These are phyloP conservation scores for button mushroom (Agaricus bisporus) DNA, from an alignment of 768 basidiomycete genomes.

Conservation along the genomic window DNA sequence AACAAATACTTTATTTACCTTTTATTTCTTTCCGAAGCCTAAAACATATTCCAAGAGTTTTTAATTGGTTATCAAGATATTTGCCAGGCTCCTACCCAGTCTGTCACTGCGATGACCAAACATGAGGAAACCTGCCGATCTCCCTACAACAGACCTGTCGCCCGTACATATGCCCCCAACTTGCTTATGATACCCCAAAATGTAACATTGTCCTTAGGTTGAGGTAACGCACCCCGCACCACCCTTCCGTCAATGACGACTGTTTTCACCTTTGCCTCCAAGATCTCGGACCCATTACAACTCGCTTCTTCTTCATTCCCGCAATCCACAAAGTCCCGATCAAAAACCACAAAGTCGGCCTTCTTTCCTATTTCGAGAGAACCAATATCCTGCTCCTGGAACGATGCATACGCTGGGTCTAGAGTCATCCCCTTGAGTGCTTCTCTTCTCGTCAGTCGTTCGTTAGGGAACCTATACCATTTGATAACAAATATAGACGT, in stretches of 20 bases:
- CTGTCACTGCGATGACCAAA: too few relatives aligned
- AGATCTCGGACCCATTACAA: conserved; percentile 39
- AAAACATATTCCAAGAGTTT: too few relatives aligned
- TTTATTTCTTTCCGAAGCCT: too few relatives aligned
- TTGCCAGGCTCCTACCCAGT: too few relatives aligned
- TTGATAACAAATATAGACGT: neutral
- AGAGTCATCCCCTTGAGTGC: conserved; percentile 89
- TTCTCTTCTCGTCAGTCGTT: conserved; percentile 74
- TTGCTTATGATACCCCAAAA: neutral
- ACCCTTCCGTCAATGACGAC: conserved; percentile 74
- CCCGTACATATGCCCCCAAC: neutral
- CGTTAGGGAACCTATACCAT: conserved; percentile 58
- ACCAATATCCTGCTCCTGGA: conserved; percentile 65
- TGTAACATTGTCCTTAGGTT: neutral
- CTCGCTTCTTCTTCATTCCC: conserved; percentile 4
- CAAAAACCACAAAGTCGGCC: conserved; percentile 84
- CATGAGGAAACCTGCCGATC: too few relatives aligned
- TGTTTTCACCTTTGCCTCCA: conserved; percentile 57
- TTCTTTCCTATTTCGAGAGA: conserved; percentile 72
- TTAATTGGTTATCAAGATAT: too few relatives aligned
- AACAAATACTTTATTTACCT: too few relatives aligned
- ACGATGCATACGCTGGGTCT: conserved; percentile 85
- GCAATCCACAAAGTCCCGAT: conserved; percentile 51
- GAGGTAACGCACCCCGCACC: conserved; percentile 44
- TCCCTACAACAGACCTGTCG: neutral